Evolutionary conservation across 768 basidiomycete genomes (phyloP), one percentile per base, ranked within the genome.

Genomic region (Neoboletus brunneissimus): DNA sequence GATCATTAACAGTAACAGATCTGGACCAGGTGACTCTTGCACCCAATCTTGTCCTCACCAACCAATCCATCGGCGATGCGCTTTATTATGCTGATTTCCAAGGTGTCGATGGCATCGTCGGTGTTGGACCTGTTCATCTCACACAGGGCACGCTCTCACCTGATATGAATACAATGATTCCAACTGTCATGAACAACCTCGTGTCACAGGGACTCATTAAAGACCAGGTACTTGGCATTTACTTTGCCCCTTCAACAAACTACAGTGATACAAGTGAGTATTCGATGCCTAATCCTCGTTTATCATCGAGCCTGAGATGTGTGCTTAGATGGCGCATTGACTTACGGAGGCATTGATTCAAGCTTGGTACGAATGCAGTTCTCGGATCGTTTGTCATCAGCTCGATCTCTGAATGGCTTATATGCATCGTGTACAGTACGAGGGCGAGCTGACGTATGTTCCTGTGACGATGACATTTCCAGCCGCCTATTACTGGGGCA

Each of bases 1-100:
- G 16, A 11, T 44, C 8, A 11, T 31, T 20, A 10, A 40, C 11
- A 23, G 1, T 35, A 2, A 31, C 46, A 72, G 62, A 69, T 46
- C 45, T 57, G 20, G 72, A 74, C 41, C 61, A 59, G 41, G 66
- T 70, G 23, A 58, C 67, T 9, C 51, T 74, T 18, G 60, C 66
- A 16, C 32, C 61, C 15, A 52, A 47, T 44, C 59, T 74, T 35
- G 56, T 66, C 51, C 62, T 73, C 53, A 41, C 38, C 8, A 64
- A 62, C 20, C 72, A 73, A 45, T 65, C 67, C 11, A 73, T 73
- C 18, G 69, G 67, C 56, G 58, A 56, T 18, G 68, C 63, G 31
- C 41, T 58, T 7, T 43, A 47, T 6, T 65, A 25, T 16, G 50
- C 41, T 38, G 16, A 40, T 40, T 40, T 40, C 38, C 16, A 27